These are phyloP conservation scores for Sphaceloma murrayae DNA, from an alignment of 2,329 filamentous ascomycete species.

Conservation along the genomic window DNA sequence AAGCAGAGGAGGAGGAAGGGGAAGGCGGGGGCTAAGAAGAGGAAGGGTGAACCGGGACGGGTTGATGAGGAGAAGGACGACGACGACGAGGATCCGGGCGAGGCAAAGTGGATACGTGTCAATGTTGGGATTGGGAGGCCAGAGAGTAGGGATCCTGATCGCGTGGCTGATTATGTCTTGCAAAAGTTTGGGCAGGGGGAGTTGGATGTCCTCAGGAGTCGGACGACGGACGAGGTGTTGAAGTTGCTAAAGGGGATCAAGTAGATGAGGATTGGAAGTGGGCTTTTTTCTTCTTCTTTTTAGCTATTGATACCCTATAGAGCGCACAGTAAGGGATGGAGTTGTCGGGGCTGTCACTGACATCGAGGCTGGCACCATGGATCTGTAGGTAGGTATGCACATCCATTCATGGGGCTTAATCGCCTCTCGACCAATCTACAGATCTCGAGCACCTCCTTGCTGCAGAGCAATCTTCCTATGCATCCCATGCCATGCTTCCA, in stretches of 20 bases:
- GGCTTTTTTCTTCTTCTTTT: no score
- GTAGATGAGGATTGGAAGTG: neutral
- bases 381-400: no score
- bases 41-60: neutral
- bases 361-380: no score
- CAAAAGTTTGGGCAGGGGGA: constrained; percentile 51
- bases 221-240: constrained; percentile 26
- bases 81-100: no score
- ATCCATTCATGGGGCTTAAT: no score
- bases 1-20: constrained; percentile 23
- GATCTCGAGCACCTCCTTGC: no score
- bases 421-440: no score
- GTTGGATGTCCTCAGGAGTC: constrained; percentile 38
- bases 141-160: constrained; percentile 51
- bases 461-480: constrained; percentile 3
- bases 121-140: constrained; percentile 85
- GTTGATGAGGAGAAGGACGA: constrained; percentile 67
- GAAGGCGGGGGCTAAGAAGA: constrained; percentile 65
- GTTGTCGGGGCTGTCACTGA: no score
- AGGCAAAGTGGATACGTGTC: constrained; percentile 52
- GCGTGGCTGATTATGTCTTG: constrained; percentile 71
- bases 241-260: constrained; percentile 30
- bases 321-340: no score
- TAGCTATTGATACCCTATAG: neutral
- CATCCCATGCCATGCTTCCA: no score